Evolutionary conservation across 805 yeast species (phyloP), one percentile per base, ranked within the genome.

Genomic region (Barnettozyma sucrosica): DNA sequence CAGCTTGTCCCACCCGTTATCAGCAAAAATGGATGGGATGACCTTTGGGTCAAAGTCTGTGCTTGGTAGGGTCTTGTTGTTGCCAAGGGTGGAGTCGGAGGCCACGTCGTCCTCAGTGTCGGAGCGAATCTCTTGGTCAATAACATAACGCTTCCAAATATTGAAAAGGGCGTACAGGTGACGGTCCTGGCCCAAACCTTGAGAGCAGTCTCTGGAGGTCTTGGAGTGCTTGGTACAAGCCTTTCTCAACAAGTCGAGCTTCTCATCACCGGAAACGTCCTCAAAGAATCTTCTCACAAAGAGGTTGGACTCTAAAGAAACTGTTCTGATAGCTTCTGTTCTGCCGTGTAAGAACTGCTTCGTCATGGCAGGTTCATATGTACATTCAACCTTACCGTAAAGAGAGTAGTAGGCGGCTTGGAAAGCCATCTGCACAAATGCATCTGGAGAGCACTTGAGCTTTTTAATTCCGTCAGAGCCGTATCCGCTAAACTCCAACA

Each of bases 361-460:
- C 4, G 97, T 90, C 97, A 89, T 89, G 8, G 96, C 96, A 2
- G 97, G 97, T 67, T 89, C 97, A 64, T 89, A 89, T 6, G 96
- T 88, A 54, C 95, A 86, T 65, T 89, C 97, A 36, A 89, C 92
- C 61, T 85, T 86, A 43, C 97, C 97, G 62, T 89, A 89, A 34
- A 89, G 73, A 0, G 96, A 95, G 61, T 87, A 89, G 65, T 89
- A 89, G 4, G 96, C 89, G 8, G 93, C 87, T 66, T 89, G 97
- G 71, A 89, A 88, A 21, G 89, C 84, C 92, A 89, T 88, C 65
- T 89, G 97, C 34, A 85, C 83, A 67, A 85, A 89, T 0, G 97
- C 97, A 71, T 89, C 97, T 0, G 97, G 97, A 2, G 95, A 85
- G 64, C 82, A 83, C 52, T 89, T 90, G 80, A 88, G 83, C 49